These are phyloP conservation scores for Phytophthora boehmeriae DNA, from an alignment of 352 stramenopile species.

Conservation along the genomic window DNA sequence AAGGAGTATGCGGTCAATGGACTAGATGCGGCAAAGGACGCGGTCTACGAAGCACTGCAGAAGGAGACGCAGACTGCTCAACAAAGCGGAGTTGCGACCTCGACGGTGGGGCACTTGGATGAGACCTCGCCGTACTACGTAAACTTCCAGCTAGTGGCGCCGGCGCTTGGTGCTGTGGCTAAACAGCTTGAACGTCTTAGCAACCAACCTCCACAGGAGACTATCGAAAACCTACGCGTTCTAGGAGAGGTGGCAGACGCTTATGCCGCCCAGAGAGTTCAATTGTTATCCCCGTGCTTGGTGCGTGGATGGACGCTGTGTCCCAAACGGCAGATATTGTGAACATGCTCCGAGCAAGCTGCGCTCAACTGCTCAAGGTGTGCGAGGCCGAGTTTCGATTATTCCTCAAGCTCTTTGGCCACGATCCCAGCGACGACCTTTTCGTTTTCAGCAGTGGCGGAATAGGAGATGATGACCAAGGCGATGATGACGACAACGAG, in stretches of 20 bases:
- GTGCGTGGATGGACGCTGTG: slow-evolving; percentile 51
- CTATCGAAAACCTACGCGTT: slow-evolving; percentile 45
- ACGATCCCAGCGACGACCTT: slow-evolving; percentile 58
- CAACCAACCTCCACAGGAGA: slow-evolving; percentile 34
- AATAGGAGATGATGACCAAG: slow-evolving; percentile 26
- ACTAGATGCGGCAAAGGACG: slow-evolving; percentile 71
- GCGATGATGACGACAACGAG: slow-evolving; percentile 49
- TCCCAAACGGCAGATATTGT: slow-evolving; percentile 74
- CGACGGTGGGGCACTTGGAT: slow-evolving; percentile 46
- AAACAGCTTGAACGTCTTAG: slow-evolving; percentile 67
- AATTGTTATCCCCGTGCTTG: slow-evolving; percentile 61
- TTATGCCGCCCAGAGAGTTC: slow-evolving; percentile 64
- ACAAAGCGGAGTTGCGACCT: slow-evolving; percentile 14
- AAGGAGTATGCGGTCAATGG: slow-evolving; percentile 76
- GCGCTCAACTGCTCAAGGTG: slow-evolving; percentile 68
- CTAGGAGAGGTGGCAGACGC: slow-evolving; percentile 60
- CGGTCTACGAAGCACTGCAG: slow-evolving; percentile 60
- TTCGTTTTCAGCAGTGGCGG: slow-evolving; percentile 42
- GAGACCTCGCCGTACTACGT: slow-evolving; percentile 81
- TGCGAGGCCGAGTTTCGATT: slow-evolving; percentile 79
- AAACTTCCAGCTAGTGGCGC: slow-evolving; percentile 74
- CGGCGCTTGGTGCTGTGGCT: slow-evolving; percentile 58
- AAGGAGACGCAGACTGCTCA: slow-evolving; percentile 23
- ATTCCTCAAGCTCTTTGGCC: slow-evolving; percentile 74
- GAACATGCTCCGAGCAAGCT: slow-evolving; percentile 70